These are phyloP conservation scores for Coemansia sp. DNA, from an alignment of 192 early-diverging fungal species.

Conservation along the genomic window DNA sequence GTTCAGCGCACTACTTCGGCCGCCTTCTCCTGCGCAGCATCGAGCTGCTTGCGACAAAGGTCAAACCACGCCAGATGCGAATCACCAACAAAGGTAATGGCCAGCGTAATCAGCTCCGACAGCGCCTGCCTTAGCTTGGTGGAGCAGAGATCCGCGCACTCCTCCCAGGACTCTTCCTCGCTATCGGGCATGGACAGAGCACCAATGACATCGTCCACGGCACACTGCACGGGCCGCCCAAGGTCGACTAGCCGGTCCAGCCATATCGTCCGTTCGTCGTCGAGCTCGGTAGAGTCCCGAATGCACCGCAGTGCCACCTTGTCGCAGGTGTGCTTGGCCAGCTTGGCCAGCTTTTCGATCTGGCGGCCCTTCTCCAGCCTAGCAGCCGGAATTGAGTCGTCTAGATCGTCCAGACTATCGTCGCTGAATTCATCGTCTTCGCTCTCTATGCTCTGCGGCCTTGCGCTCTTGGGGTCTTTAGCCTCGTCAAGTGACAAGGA, in stretches of 20 bases:
- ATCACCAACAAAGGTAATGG: conserved; percentile 48
- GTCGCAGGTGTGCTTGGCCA: conserved; percentile 29
- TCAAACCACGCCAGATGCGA: conserved; percentile 45
- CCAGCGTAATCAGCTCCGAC: conserved; percentile 19
- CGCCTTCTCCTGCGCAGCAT: conserved; percentile 4
- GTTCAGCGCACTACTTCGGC: conserved; percentile 17
- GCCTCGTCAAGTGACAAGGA: conserved; percentile 9
- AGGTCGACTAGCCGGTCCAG: conserved; percentile 41
- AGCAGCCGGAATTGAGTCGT: conserved; percentile 25
- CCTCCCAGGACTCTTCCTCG: conserved; percentile 23
- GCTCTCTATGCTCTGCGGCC: not conserved
- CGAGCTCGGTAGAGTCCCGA: conserved; percentile 28
- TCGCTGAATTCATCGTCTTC: conserved; percentile 12
- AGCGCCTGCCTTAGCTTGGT: conserved; percentile 11
- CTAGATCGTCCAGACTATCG: conserved; percentile 41
- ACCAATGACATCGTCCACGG: conserved; percentile 28
- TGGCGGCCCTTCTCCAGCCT: conserved; percentile 22
- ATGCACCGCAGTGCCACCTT: conserved; percentile 43
- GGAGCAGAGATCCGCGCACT: conserved; percentile 5
- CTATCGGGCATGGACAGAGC: conserved; percentile 25
- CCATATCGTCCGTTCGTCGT: conserved; percentile 35
- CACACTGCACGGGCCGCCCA: conserved; percentile 18
- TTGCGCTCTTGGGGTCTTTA: not conserved
- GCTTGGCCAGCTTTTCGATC: conserved; percentile 18
- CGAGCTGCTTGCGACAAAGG: conserved; percentile 23